Base-by-base conservation (phyloP, 148 eudicot species). In the Cornus controversa region DNA sequence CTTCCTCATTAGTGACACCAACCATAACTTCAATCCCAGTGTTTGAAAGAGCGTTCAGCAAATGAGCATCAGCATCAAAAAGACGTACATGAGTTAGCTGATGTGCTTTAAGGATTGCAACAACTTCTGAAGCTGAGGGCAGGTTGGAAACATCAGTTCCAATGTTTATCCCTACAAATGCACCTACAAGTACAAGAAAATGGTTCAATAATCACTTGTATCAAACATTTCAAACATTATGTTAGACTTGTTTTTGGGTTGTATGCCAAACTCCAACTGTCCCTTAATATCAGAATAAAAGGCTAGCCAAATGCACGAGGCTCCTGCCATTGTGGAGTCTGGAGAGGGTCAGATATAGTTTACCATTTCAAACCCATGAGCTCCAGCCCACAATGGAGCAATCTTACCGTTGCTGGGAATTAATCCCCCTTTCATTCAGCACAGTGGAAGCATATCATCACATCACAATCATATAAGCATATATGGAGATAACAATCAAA, bases 11-110 rank as follows among this genome's bases (percentile, higher is more conserved):
- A 9, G 97, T 88, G 50, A 94, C 93, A 78, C 94, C 78, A 24
- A 94, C 90, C 84, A 91, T 88, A n/a, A 94, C 97, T 66, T 92
- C 90, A 31, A 94, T 94, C 80, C 88, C 89, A 28, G 98, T 88
- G 84, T 91, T 84, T 27, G 97, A 84, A 63, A 94, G 92, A 72
- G 98, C 93, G 42, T 65, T 84, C 27, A 94, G 87, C 85, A 94
- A 78, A 79, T 82, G 91, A 69, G 93, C 71, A 73, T 94, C 91
- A 18, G 98, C 89, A 81, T 94, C 86, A 76, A 84, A 92, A 34
- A 94, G 98, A 53, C 98, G 91, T 14, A 94, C 89, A 67, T 92
- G 97, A 74, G 94, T 87, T 83, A 94, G 90, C 69, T 87, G 86
- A 74, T 87, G 84, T 67, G 90, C 82, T 84, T 84, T 87, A 27